A percentile compares a stretch with the other conserved stretches of the same genome.
Conservation (phyloP, 2,329 filamentous ascomycete genomes). For the Parafenestella ontariensis region DNA sequence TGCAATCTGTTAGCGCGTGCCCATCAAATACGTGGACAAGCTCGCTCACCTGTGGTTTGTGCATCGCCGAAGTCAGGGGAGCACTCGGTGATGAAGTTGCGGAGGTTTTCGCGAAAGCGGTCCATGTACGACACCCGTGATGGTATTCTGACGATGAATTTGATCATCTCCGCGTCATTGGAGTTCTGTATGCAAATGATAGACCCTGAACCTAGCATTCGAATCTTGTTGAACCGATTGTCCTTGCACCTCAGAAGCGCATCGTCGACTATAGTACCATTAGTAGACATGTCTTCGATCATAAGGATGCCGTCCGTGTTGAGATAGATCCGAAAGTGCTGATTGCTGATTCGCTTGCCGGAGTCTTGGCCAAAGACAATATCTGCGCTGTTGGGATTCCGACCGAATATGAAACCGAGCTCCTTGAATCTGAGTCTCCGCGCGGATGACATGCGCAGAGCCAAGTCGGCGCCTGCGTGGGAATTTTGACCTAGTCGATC, state of each 20-base stretch:
- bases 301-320: slow-evolving; percentile 87
- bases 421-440: slow-evolving; percentile 66
- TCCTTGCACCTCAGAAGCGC: slow-evolving; percentile 65
- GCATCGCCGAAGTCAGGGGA: slow-evolving; percentile 29
- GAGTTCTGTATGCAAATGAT: slow-evolving; percentile 72
- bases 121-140: slow-evolving; percentile 70
- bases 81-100: slow-evolving; percentile 65
- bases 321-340: slow-evolving; percentile 94
- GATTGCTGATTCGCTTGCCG: slow-evolving; percentile 81
- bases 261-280: slow-evolving; percentile 87
- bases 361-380: slow-evolving; percentile 69
- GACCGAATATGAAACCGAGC: slow-evolving; percentile 85
- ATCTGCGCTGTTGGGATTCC: slow-evolving; percentile 76
- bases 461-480: slow-evolving; percentile 65
- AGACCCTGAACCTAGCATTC: slow-evolving; percentile 75
- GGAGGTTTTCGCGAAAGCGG: slow-evolving; percentile 72
- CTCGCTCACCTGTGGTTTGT: slow-evolving; percentile 24
- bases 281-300: slow-evolving; percentile 94
- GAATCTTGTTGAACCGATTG: slow-evolving; percentile 51
- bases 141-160: slow-evolving; percentile 87
- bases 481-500: slow-evolving; percentile 25
- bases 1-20: slow-evolving; percentile 3
- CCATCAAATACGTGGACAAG: neutral
- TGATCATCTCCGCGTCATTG: slow-evolving; percentile 67
- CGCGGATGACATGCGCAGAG: slow-evolving; percentile 77